phyloP scores from a whole-genome alignment of 352 stramenopile species.

The Globisporangium yorkense region DNA sequence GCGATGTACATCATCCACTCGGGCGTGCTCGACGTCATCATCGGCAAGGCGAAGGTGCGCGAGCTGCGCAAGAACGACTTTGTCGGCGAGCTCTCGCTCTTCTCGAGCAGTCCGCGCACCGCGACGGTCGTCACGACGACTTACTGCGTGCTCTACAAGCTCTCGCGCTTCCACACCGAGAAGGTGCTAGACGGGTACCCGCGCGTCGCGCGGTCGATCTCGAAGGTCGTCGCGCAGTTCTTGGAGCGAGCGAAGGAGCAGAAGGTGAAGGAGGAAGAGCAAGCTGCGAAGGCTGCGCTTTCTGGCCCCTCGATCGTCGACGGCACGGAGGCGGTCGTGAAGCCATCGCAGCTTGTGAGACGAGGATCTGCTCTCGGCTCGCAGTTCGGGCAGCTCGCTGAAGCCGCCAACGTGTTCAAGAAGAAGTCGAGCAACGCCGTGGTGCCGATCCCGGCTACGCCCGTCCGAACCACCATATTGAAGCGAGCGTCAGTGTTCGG shows the following conservation, averaged over 20 bases:
- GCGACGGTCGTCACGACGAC: slow-evolving; percentile 56
- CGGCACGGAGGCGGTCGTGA: background rate
- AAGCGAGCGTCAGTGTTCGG: background rate
- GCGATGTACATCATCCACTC: slow-evolving; percentile 79
- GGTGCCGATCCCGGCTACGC: slow-evolving; percentile 1
- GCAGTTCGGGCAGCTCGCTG: background rate
- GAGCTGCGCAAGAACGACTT: slow-evolving; percentile 68
- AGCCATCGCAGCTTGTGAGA: background rate
- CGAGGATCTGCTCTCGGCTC: background rate
- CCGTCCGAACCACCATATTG: background rate
- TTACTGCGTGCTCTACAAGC: slow-evolving; percentile 63
- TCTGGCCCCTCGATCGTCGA: background rate
- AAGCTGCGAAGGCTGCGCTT: background rate
- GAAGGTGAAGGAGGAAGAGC: slow-evolving; percentile 7
- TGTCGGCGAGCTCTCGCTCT: slow-evolving; percentile 70
- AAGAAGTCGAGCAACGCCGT: slow-evolving; percentile 9
- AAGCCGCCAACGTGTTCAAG: background rate
- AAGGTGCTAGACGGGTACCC: slow-evolving; percentile 51
- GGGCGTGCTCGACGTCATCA: slow-evolving; percentile 53
- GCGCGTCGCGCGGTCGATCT: slow-evolving; percentile 25
- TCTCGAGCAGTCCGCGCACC: slow-evolving; percentile 43
- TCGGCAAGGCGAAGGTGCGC: slow-evolving; percentile 50
- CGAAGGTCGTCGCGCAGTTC: slow-evolving; percentile 15
- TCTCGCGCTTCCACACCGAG: slow-evolving; percentile 59
- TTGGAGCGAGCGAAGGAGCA: slow-evolving; percentile 14